Evolutionary conservation across 2,329 filamentous ascomycete genomes (phyloP).

Genomic region (Nectriaceae sp.): DNA sequence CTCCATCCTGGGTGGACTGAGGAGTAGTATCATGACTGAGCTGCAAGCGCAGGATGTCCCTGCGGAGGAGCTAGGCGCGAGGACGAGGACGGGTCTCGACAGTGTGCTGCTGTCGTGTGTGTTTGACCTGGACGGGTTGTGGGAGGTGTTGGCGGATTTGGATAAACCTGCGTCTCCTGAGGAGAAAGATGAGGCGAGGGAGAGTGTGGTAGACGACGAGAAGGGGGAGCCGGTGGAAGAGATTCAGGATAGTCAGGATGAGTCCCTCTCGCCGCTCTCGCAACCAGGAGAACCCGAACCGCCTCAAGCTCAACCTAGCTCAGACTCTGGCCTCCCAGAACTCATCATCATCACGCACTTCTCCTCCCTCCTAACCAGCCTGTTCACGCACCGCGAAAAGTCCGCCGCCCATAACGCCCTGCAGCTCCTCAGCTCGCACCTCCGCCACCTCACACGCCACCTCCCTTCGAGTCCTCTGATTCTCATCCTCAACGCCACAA

Average conservation of each 20-base stretch:
- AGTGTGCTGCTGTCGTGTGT: constrained; percentile 56
- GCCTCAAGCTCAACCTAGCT: constrained; percentile 3
- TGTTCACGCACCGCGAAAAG: constrained; percentile 53
- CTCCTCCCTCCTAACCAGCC: constrained; percentile 49
- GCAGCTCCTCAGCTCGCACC: constrained; percentile 47
- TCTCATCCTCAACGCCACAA: constrained; percentile 57
- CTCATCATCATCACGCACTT: constrained; percentile 59
- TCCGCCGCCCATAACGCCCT: constrained; percentile 49
- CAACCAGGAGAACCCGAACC: neutral
- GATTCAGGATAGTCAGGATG: constrained; percentile 37
- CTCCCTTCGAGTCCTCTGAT: constrained; percentile 47
- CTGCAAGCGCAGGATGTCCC: constrained; percentile 21
- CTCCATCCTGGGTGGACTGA: constrained; percentile 43
- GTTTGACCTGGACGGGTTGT: constrained; percentile 60
- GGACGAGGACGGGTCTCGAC: constrained; percentile 44
- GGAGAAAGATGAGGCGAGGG: constrained; percentile 21
- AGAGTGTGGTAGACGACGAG: neutral
- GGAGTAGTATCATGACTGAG: constrained; percentile 42
- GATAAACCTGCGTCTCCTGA: constrained; percentile 30
- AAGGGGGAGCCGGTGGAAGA: constrained; percentile 18
- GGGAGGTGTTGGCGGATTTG: constrained; percentile 57
- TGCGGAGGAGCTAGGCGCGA: constrained; percentile 17
- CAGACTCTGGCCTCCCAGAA: constrained; percentile 33
- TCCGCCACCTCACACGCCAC: constrained; percentile 47
- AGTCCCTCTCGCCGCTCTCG: constrained; percentile 15